Percentiles rank a stretch among this genome's conserved stretches.
Evolutionary conservation across 192 early-diverging fungal species (phyloP).

Genomic region (Backusella parvicylindrica): DNA sequence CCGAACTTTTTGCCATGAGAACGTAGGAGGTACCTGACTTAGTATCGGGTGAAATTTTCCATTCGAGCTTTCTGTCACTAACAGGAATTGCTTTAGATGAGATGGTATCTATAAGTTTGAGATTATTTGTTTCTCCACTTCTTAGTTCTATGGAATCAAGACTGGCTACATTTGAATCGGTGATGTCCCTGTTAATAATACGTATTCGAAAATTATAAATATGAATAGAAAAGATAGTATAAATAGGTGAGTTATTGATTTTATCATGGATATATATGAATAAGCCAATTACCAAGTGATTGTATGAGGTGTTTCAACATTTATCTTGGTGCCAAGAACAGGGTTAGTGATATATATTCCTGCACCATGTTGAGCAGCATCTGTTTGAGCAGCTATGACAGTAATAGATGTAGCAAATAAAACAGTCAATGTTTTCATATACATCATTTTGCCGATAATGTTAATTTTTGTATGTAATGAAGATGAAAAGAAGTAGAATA

Average conservation of each 20-base stretch:
- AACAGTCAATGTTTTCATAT: background rate
- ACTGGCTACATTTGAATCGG: background rate
- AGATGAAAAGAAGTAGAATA: background rate
- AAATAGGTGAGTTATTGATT: background rate
- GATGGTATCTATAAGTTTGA: background rate
- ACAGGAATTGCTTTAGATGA: background rate
- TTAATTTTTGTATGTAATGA: background rate
- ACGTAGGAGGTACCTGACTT: background rate
- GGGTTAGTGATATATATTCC: background rate
- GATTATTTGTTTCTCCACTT: background rate
- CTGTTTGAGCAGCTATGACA: background rate
- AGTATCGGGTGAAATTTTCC: background rate
- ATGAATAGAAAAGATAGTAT: background rate
- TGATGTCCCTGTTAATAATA: background rate
- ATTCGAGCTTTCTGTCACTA: background rate
- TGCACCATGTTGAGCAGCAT: background rate
- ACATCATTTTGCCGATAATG: background rate
- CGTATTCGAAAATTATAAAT: background rate
- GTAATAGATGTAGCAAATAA: background rate
- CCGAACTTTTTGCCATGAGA: background rate
- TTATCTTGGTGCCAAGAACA: background rate
- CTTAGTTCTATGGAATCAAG: background rate
- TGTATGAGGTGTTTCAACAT: background rate
- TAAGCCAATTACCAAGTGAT: constrained; percentile 5
- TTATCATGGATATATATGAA: background rate